Percentiles rank a stretch among this genome's conserved stretches.
Conservation (phyloP, 805 yeast genomes). For the Wickerhamiella domercqiae region DNA sequence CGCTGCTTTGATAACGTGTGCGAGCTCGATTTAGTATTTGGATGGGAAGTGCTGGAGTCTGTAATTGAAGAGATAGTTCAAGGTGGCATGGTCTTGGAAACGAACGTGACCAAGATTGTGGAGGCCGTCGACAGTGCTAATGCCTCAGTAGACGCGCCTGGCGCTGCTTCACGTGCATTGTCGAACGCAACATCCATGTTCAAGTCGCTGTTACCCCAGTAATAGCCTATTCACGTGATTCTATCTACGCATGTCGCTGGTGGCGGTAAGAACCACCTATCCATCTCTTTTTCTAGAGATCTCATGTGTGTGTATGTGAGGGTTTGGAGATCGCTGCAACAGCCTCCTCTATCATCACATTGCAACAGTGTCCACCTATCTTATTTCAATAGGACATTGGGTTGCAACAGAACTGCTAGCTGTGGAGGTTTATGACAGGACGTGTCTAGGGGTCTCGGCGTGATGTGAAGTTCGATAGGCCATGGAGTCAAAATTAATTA, state of each 20-base stretch:
- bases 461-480: too few relatives aligned
- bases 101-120: constrained; percentile 68
- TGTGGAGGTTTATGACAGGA: too few relatives aligned
- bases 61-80: constrained; percentile 78
- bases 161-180: constrained; percentile 14
- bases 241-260: neutral
- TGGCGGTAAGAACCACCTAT: neutral
- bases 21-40: constrained; percentile 91
- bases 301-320: too few relatives aligned
- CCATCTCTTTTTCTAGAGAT: neutral
- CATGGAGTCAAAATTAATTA: too few relatives aligned
- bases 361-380: too few relatives aligned
- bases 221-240: neutral
- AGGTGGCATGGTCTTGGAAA: constrained; percentile 97
- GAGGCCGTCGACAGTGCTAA: constrained; percentile 33
- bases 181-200: constrained; percentile 15
- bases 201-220: constrained; percentile 14
- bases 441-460: too few relatives aligned
- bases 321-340: too few relatives aligned
- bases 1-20: constrained; percentile 88
- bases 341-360: too few relatives aligned
- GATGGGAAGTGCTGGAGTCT: constrained; percentile 92
- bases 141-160: constrained; percentile 4
- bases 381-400: too few relatives aligned
- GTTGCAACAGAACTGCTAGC: too few relatives aligned